These are phyloP conservation scores for Euphorbia corollata DNA, from an alignment of 441 rosid species.

Conservation along the genomic window DNA sequence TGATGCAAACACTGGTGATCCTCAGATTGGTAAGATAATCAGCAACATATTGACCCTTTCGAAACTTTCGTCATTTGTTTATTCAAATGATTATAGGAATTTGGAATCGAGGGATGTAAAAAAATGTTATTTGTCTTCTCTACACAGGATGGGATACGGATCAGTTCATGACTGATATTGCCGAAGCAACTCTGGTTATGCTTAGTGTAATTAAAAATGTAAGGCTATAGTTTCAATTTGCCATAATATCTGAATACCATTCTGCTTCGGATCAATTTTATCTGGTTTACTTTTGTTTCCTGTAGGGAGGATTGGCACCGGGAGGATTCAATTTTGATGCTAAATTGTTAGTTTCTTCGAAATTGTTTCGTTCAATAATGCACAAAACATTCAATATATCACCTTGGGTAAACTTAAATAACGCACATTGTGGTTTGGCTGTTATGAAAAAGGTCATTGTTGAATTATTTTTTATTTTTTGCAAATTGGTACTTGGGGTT, in stretches of 20 bases:
- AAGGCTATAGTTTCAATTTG: slow-evolving; percentile 18
- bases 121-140: neutral
- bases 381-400: neutral
- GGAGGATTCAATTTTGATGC: slow-evolving; percentile 99
- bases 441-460: too few relatives aligned
- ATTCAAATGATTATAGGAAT: neutral
- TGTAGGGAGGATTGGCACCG: slow-evolving; percentile 87
- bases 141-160: slow-evolving; percentile 94
- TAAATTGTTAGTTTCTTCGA: slow-evolving; percentile 52
- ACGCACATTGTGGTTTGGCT: too few relatives aligned
- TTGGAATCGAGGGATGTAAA: slow-evolving; percentile 16
- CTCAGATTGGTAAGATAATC: slow-evolving; percentile 61
- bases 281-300: slow-evolving; percentile 13
- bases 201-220: slow-evolving; percentile 83
- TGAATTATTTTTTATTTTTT: too few relatives aligned
- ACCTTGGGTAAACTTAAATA: neutral
- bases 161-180: slow-evolving; percentile 79
- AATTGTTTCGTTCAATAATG: neutral
- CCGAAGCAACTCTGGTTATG: slow-evolving; percentile 92
- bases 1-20: slow-evolving; percentile 96
- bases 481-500: too few relatives aligned
- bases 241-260: slow-evolving; percentile 2
- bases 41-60: slow-evolving; percentile 2
- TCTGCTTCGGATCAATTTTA: slow-evolving; percentile 1
- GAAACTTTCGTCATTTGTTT: neutral